phyloP scores from a whole-genome alignment of 2,329 filamentous ascomycete species.

The Tolypocladium cylindrosporum region DNA sequence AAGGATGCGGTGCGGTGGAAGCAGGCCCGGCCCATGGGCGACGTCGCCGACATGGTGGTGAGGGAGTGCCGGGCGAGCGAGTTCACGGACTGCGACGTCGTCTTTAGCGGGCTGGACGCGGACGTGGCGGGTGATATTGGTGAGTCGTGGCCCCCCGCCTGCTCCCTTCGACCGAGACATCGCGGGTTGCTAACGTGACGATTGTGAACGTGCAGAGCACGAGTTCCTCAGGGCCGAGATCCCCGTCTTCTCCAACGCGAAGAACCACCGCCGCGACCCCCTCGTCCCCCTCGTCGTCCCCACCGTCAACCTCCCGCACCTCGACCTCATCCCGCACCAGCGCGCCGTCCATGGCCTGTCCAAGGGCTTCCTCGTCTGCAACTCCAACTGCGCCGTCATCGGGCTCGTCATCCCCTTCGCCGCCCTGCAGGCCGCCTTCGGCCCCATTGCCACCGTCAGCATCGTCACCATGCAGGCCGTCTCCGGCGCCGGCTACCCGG shows the following conservation, averaged over 20 bases:
- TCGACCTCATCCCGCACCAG: slow-evolving; percentile 85
- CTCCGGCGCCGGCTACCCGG: slow-evolving; percentile 84
- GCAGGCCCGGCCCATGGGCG: slow-evolving; percentile 74
- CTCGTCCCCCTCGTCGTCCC: slow-evolving; percentile 89
- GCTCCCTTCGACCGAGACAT: not conserved
- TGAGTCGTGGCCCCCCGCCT: slow-evolving; percentile 30
- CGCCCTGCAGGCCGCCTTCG: slow-evolving; percentile 78
- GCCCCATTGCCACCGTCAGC: slow-evolving; percentile 62
- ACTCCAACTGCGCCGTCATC: slow-evolving; percentile 96
- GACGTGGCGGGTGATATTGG: slow-evolving; percentile 88
- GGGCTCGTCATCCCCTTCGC: slow-evolving; percentile 92
- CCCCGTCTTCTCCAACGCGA: slow-evolving; percentile 93
- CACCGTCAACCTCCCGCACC: slow-evolving; percentile 83
- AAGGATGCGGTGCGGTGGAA: slow-evolving; percentile 93
- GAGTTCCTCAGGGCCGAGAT: slow-evolving; percentile 83
- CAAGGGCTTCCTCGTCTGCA: slow-evolving; percentile 91
- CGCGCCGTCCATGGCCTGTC: slow-evolving; percentile 59
- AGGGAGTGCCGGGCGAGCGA: slow-evolving; percentile 74
- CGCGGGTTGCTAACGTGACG: not conserved
- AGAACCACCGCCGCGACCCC: slow-evolving; percentile 89
- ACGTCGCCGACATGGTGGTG: slow-evolving; percentile 72
- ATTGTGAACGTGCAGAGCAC: slow-evolving; percentile 52
- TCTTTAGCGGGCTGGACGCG: slow-evolving; percentile 87
- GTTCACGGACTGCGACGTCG: slow-evolving; percentile 82
- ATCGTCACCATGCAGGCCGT: slow-evolving; percentile 95